Base-by-base conservation (phyloP, 441 rosid species). In the Pelargonium myrrhifolium region DNA sequence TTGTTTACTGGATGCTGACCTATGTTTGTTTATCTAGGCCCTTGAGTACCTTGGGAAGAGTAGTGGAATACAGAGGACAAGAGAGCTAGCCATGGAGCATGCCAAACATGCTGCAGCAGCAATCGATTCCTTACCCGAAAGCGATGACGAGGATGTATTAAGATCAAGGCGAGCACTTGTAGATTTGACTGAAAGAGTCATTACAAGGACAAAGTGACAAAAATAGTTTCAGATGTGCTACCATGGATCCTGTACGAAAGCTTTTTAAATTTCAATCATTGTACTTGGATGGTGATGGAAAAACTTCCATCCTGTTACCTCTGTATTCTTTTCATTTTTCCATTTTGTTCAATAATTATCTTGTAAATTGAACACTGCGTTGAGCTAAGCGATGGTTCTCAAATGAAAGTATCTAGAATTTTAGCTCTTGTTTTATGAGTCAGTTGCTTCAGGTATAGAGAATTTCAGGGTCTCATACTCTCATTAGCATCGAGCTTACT, bases 1-100 rank as follows among this genome's bases (percentile, higher is more conserved):
- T 62, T n/a, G 43, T n/a, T 62, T 62, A 26, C 35, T 21, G 60
- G 24, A 18, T 18, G 14, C 47, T 66, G 17, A 51, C 72, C 15
- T 49, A 5, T 26, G 35, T 68, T 42, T 66, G 28, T 42, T 68
- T 26, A 35, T 53, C 28, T 87, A 92, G 96, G 96, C 90, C 6
- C 78, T 92, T 15, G 93, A 85, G 53, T 89, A 87, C 85, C 93
- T 94, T 28, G 86, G 90, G 62, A 94, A 87, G 86, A 94, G 97
- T 74, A 77, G 68, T 0, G 97, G 97, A 69, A 90, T 94, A 69
- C 91, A 88, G 67, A 89, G 80, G 72, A 78, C 96, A 7, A 85
- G 80, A 78, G 96, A 89, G 71, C 80, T 89, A 62, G 98, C 96
- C 8, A 66, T 79, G 69, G 84, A 82, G 74, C 94, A 92, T 72